These are phyloP conservation scores for Microsporum canis DNA, from an alignment of 2,329 filamentous ascomycete genomes.

Conservation along the genomic window DNA sequence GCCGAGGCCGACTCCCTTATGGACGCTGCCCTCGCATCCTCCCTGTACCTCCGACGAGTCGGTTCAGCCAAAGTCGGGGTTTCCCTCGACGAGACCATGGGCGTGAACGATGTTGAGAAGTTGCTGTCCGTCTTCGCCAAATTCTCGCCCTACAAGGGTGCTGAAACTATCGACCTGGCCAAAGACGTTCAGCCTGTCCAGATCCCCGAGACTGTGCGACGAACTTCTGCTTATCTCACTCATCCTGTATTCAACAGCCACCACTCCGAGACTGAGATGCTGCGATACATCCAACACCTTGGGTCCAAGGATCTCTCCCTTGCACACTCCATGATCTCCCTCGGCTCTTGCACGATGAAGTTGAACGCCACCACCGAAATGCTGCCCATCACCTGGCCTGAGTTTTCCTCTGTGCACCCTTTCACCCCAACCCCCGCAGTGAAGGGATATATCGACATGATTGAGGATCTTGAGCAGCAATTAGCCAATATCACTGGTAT, in stretches of 20 bases:
- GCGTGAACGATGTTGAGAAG: constrained; percentile 44
- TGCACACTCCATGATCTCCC: constrained; percentile 93
- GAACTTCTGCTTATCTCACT: constrained; percentile 65
- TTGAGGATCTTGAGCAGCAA: constrained; percentile 61
- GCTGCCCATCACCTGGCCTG: constrained; percentile 67
- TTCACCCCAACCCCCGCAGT: constrained; percentile 56
- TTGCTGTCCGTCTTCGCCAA: constrained; percentile 47
- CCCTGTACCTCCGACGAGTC: constrained; percentile 53
- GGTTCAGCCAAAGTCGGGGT: constrained; percentile 54
- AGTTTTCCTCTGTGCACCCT: constrained; percentile 71
- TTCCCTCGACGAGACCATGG: constrained; percentile 66
- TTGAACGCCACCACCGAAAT: constrained; percentile 90
- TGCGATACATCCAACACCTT: constrained; percentile 86
- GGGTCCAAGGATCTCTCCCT: constrained; percentile 90
- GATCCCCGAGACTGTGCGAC: constrained; percentile 47
- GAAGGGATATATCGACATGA: constrained; percentile 58
- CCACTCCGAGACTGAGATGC: constrained; percentile 86
- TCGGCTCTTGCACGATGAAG: constrained; percentile 98
- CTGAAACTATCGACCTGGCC: constrained; percentile 20
- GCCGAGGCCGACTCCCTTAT: constrained; percentile 43
- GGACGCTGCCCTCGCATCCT: constrained; percentile 40
- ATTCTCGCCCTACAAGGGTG: constrained; percentile 28
- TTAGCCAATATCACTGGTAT: constrained; percentile 79
- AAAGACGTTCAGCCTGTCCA: constrained; percentile 31
- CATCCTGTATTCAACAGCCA: constrained; percentile 92